phyloP scores from a whole-genome alignment of 2,329 filamentous ascomycete genomes.

The Lachnellula cervina region DNA sequence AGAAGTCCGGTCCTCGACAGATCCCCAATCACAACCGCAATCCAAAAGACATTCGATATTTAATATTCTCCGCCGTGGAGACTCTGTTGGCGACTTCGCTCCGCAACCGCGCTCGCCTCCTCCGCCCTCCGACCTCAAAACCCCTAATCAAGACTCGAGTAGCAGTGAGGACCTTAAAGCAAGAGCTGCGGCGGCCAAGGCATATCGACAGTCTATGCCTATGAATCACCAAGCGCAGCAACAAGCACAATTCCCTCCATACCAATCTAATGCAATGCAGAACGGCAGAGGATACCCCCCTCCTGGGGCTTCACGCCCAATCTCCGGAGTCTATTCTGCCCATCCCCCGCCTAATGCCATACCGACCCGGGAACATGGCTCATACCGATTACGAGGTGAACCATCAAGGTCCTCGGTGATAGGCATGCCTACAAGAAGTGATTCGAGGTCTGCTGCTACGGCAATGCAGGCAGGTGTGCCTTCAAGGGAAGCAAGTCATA shows the following conservation, averaged over 20 bases:
- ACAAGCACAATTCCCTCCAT: slow-evolving; percentile 38
- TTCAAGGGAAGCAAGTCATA: slow-evolving; percentile 63
- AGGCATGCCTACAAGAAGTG: slow-evolving; percentile 50
- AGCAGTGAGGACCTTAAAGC: slow-evolving; percentile 29
- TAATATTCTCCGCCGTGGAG: slow-evolving; percentile 32
- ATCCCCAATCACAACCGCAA: slow-evolving; percentile 18
- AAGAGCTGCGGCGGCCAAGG: slow-evolving; percentile 26
- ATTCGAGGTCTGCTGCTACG: slow-evolving; percentile 56
- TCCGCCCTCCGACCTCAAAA: slow-evolving; percentile 18
- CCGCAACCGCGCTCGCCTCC: slow-evolving; percentile 17
- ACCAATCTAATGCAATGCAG: slow-evolving; percentile 39
- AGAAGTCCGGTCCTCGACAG: slow-evolving; percentile 25
- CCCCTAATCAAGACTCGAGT: slow-evolving; percentile 23
- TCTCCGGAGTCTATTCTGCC: slow-evolving; percentile 42
- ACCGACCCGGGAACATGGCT: slow-evolving; percentile 35
- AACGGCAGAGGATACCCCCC: slow-evolving; percentile 34
- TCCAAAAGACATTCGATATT: slow-evolving; percentile 32
- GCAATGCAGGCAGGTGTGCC: slow-evolving; percentile 58
- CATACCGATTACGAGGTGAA: slow-evolving; percentile 54
- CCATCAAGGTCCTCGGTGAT: slow-evolving; percentile 53
- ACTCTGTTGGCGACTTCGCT: slow-evolving; percentile 19
- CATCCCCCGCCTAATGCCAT: slow-evolving; percentile 37
- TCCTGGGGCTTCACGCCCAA: slow-evolving; percentile 35
- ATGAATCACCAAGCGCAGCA: slow-evolving; percentile 40
- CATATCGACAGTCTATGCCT: slow-evolving; percentile 40